phyloP scores from a whole-genome alignment of 768 basidiomycete genomes.

The Lactifluus hygrophoroides region DNA sequence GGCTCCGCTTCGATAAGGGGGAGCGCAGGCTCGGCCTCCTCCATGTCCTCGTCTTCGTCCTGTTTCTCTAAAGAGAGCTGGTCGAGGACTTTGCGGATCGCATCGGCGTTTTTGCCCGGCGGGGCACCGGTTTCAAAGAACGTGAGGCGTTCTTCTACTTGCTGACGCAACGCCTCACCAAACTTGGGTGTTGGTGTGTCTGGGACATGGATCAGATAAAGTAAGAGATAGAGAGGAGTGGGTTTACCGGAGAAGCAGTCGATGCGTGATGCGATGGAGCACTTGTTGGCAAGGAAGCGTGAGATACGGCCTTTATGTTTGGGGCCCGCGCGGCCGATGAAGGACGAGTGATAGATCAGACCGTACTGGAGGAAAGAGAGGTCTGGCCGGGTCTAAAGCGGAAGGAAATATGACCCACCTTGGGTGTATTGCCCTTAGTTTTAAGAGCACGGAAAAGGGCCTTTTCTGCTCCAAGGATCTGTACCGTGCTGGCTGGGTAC shows the following conservation, averaged over 20 bases:
- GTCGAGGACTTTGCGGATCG: slow-evolving; percentile 84
- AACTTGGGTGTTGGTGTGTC: slow-evolving; percentile 86
- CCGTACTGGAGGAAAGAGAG: slow-evolving; percentile 59
- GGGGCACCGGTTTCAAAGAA: slow-evolving; percentile 92
- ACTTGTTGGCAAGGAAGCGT: slow-evolving; percentile 98
- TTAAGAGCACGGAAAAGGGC: slow-evolving; percentile 95
- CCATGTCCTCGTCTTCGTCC: slow-evolving; percentile 40
- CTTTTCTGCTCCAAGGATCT: slow-evolving; percentile 97
- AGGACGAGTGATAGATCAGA: slow-evolving; percentile 93
- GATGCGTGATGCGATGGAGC: slow-evolving; percentile 93
- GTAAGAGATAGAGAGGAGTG: background rate
- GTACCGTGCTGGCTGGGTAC: slow-evolving; percentile 96
- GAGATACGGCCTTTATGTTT: slow-evolving; percentile 98
- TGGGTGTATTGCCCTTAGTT: slow-evolving; percentile 98
- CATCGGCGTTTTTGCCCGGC: slow-evolving; percentile 85
- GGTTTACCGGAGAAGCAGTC: slow-evolving; percentile 79
- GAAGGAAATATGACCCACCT: slow-evolving; percentile 38
- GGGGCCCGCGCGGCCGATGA: slow-evolving; percentile 90
- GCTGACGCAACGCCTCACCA: slow-evolving; percentile 85
- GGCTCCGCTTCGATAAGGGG: slow-evolving; percentile 48
- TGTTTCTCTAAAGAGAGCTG: slow-evolving; percentile 62
- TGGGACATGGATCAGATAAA: slow-evolving; percentile 22
- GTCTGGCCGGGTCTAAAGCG: background rate
- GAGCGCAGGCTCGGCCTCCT: slow-evolving; percentile 41
- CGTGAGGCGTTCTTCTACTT: slow-evolving; percentile 90